Conservation (phyloP, 148 eudicot species). For the Rhododendron molle region DNA sequence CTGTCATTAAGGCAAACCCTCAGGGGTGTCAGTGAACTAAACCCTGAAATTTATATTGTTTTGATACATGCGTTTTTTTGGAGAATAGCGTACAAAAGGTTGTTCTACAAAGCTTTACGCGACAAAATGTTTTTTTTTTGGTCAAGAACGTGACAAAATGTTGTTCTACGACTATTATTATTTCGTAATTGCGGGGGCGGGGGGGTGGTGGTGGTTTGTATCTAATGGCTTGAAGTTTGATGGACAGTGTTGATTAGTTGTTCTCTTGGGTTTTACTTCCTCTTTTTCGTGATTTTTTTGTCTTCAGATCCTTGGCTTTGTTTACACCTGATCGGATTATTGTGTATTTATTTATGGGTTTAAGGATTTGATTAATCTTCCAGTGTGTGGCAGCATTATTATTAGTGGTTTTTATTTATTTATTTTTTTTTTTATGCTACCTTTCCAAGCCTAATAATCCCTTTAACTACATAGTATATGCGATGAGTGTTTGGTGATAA, state of each 20-base stretch:
- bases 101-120: background rate
- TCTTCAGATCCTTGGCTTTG: background rate
- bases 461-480: background rate
- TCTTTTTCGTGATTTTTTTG: background rate
- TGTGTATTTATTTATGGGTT: background rate
- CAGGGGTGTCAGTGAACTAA: no score
- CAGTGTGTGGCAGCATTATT: background rate
- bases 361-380: background rate
- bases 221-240: background rate
- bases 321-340: background rate
- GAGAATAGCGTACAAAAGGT: background rate
- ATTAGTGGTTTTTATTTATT: no score
- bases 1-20: no score
- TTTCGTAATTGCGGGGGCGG: background rate
- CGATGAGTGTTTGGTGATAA: no score
- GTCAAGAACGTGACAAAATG: background rate
- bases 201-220: background rate
- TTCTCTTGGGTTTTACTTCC: no score
- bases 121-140: background rate
- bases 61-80: background rate
- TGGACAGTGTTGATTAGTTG: background rate
- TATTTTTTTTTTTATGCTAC: background rate
- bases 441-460: background rate
- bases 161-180: background rate
- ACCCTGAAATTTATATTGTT: background rate